Evolutionary conservation across 805 yeast species (phyloP).

Genomic region (Starmerella bombicola): DNA sequence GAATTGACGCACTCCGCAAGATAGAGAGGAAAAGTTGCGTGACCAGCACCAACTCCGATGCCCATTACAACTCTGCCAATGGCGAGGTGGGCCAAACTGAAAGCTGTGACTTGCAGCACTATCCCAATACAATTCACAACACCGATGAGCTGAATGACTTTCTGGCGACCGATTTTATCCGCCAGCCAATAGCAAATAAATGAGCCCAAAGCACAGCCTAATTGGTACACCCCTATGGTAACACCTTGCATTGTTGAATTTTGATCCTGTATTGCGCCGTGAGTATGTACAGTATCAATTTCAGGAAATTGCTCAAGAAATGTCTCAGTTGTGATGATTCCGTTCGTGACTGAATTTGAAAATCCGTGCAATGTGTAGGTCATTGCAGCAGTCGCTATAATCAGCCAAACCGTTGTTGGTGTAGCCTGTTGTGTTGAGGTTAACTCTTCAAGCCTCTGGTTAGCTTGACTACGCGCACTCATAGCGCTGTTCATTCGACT

Average conservation of each 20-base stretch:
- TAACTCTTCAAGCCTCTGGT: conserved; percentile 8
- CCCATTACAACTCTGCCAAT: conserved; percentile 59
- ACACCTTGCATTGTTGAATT: conserved; percentile 26
- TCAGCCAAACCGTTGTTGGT: conserved; percentile 6
- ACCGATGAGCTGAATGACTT: conserved; percentile 36
- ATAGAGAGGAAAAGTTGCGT: conserved; percentile 66
- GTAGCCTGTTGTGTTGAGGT: background rate
- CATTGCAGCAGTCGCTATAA: conserved; percentile 17
- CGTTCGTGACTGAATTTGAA: conserved; percentile 58
- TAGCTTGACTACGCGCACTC: conserved; percentile 13
- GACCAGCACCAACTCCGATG: conserved; percentile 56
- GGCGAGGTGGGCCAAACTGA: conserved; percentile 49
- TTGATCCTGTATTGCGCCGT: conserved; percentile 2
- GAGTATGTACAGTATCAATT: conserved; percentile 19
- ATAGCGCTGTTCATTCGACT: no score
- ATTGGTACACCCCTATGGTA: conserved; percentile 37
- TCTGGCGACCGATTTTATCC: conserved; percentile 46
- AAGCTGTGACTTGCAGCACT: conserved; percentile 43
- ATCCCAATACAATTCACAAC: conserved; percentile 46
- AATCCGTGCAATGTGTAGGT: conserved; percentile 37
- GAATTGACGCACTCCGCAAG: conserved; percentile 57
- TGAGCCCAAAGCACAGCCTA: conserved; percentile 62
- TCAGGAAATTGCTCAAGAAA: conserved; percentile 23
- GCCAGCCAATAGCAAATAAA: conserved; percentile 45
- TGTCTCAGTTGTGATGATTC: conserved; percentile 20